Percentiles rank a stretch among this genome's conserved stretches.
Conservation (phyloP, 1,139 yeast species). For the Geotrichum aggregatum region DNA sequence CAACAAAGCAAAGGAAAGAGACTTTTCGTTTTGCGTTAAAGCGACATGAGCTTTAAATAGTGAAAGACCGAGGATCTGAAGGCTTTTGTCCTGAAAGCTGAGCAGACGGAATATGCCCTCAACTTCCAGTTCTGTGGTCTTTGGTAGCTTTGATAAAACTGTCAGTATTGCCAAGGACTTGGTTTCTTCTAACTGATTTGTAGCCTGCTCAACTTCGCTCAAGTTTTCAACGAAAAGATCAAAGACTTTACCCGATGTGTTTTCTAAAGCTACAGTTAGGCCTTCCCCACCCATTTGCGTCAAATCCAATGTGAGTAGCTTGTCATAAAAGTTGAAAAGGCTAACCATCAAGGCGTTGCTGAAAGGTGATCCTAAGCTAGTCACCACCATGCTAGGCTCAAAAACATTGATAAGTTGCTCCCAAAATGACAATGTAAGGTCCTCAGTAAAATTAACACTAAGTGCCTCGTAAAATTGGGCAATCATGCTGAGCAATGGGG, state of each 20-base stretch:
- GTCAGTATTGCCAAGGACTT: slow-evolving; percentile 16
- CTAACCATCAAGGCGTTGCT: slow-evolving; percentile 6
- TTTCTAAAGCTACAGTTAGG: slow-evolving; percentile 4
- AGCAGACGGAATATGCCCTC: slow-evolving; percentile 11
- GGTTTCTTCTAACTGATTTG: slow-evolving; percentile 25
- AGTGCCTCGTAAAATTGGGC: slow-evolving; percentile 14
- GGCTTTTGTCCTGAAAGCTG: slow-evolving; percentile 12
- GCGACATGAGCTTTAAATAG: slow-evolving; percentile 7
- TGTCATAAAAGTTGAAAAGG: slow-evolving; percentile 5
- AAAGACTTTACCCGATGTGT: slow-evolving; percentile 4
- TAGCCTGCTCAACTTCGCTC: slow-evolving; percentile 29
- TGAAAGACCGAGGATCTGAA: slow-evolving; percentile 10
- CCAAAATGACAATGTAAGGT: slow-evolving; percentile 16
- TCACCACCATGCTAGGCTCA: slow-evolving; percentile 17
- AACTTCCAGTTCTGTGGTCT: slow-evolving; percentile 7
- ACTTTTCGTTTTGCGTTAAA: slow-evolving; percentile 16
- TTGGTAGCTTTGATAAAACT: slow-evolving; percentile 1
- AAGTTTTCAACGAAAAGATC: slow-evolving; percentile 13
- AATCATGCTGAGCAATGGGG: slow-evolving; percentile 17
- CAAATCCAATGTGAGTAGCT: background rate
- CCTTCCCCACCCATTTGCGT: slow-evolving; percentile 5
- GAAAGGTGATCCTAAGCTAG: slow-evolving; percentile 14
- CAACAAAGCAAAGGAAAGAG: slow-evolving; percentile 18
- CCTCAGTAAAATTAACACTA: slow-evolving; percentile 6
- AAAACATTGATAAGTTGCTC: slow-evolving; percentile 14